Evolutionary conservation across 805 yeast species (phyloP), one percentile per base, ranked within the genome.

Genomic region (Monosporozyma solicola): DNA sequence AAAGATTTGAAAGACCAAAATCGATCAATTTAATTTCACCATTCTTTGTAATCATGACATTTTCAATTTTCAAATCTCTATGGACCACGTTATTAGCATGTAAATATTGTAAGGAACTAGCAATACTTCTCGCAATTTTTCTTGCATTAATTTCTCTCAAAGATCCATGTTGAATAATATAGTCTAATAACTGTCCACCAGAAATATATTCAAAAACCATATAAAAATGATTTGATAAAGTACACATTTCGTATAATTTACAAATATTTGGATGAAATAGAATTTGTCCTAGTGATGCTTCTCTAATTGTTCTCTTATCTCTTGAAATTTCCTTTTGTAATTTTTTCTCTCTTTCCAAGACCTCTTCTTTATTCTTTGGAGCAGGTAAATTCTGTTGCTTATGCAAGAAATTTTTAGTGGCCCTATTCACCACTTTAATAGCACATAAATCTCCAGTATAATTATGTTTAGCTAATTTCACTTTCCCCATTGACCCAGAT

Each of bases 401-500:
- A 57, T 90, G 74, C 59, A 83, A 82, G 71, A 85, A 87, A n/a
- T 85, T 73, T 60, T 82, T 85, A 5, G 90, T 86, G 6, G 97
- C 97, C 60, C 96, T 76, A 31, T 96, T 95, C 37, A 92, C 95
- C 52, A 92, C 91, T 67, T 92, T 92, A 33, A 92, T 92, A 1
- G 95, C 95, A 72, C 97, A 94, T 13, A 88, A 77, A 60, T 87
- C 92, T 55, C 79, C 81, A 1, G 97, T 89, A 41, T 82, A 71
- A 60, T 87, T 80, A 71, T 92, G 95, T 61, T 81, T 84, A 1
- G 98, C 98, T 41, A 94, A 75, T 72, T 94, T 94, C 48, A 94
- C 99, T 68, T 94, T 95, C 54, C 99, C 99, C 99, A 94, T 94
- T 0, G 97, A 89, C 3, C 99, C 99, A 1, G 98, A 96, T 47